Conservation (phyloP, 441 rosid species). For the Adansonia madagascariensis region DNA sequence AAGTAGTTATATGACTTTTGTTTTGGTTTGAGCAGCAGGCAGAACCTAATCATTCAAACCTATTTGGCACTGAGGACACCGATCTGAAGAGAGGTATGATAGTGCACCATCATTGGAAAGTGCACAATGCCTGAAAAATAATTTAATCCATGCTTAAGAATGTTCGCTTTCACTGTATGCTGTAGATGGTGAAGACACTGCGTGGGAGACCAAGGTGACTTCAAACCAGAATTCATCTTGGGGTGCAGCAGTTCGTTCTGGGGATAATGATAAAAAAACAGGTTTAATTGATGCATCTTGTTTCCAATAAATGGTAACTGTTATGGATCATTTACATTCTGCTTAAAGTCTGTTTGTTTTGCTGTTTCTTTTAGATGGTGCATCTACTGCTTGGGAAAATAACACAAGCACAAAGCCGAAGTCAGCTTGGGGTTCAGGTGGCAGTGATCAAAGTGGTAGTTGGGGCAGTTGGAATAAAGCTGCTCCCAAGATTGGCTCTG, state of each 20-base stretch:
- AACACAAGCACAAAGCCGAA: background rate
- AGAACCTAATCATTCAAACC: constrained; percentile 38
- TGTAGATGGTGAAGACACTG: constrained; percentile 40
- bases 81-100: constrained; percentile 43
- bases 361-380: background rate
- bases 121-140: background rate
- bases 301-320: background rate
- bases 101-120: background rate
- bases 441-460: constrained; percentile 42
- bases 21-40: constrained; percentile 38
- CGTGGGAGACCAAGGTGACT: constrained; percentile 52
- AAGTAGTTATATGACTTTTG: constrained; percentile 5
- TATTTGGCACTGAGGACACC: constrained; percentile 29
- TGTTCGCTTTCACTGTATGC: constrained; percentile 14
- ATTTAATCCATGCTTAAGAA: constrained; percentile 9
- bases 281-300: constrained; percentile 5
- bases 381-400: constrained; percentile 18
- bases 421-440: constrained; percentile 23
- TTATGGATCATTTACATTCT: background rate
- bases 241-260: constrained; percentile 51
- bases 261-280: constrained; percentile 27
- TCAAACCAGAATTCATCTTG: constrained; percentile 52
- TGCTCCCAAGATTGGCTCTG: constrained; percentile 39
- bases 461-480: constrained; percentile 63
- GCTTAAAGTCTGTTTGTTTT: background rate